Conservation (phyloP, 768 basidiomycete species). For the Wakefieldia striispora region DNA sequence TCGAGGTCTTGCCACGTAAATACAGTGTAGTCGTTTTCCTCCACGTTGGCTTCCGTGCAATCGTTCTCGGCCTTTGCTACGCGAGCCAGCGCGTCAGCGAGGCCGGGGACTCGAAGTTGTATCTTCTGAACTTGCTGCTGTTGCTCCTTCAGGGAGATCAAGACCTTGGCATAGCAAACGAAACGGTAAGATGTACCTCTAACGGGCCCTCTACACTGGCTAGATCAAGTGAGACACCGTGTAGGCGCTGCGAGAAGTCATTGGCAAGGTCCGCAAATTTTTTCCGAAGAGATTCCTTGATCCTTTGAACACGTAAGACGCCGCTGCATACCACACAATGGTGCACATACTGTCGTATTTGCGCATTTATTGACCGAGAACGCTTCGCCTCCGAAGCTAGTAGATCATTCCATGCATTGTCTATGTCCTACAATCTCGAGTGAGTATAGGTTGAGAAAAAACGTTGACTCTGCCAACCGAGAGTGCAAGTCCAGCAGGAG, state of each 20-base stretch:
- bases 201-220: conserved; percentile 71
- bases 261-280: conserved; percentile 78
- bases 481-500: conserved; percentile 66
- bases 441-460: conserved; percentile 7
- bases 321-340: neutral
- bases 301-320: conserved; percentile 44
- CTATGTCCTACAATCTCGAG: conserved; percentile 54
- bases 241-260: conserved; percentile 67
- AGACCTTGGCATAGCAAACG: neutral
- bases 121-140: conserved; percentile 64
- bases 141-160: conserved; percentile 54
- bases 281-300: conserved; percentile 77
- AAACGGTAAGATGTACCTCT: conserved; percentile 47
- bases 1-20: conserved; percentile 86
- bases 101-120: conserved; percentile 61
- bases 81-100: conserved; percentile 54
- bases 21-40: conserved; percentile 95
- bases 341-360: conserved; percentile 77
- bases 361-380: conserved; percentile 82
- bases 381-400: conserved; percentile 71
- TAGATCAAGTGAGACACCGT: conserved; percentile 67
- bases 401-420: conserved; percentile 71
- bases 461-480: conserved; percentile 37
- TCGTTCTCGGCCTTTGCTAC: conserved; percentile 69
- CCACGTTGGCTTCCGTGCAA: conserved; percentile 85